These are phyloP conservation scores for Mediolabrus comicus DNA, from an alignment of 108 stramenopile species.

Conservation along the genomic window DNA sequence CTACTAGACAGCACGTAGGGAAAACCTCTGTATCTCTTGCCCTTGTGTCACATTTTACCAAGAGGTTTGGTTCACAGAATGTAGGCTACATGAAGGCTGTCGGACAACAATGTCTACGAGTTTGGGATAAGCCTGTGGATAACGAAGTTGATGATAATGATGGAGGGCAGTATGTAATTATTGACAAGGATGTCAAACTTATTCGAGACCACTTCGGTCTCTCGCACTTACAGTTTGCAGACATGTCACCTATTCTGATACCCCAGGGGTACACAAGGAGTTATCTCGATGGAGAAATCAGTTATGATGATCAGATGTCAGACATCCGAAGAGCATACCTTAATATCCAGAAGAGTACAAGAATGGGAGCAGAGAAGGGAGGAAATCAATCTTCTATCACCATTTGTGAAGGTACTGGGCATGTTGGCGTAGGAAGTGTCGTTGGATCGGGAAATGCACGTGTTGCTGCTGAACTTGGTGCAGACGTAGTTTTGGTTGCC, in stretches of 20 bases:
- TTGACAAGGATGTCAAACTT: slow-evolving; percentile 87
- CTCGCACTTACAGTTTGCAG: slow-evolving; percentile 63
- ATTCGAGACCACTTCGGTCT: slow-evolving; percentile 77
- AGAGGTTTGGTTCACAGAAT: slow-evolving; percentile 61
- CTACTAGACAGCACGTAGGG: slow-evolving; percentile 92
- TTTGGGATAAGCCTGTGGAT: slow-evolving; percentile 30
- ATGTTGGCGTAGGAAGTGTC: slow-evolving; percentile 84
- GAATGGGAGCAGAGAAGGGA: slow-evolving; percentile 32
- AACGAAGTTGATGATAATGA: slow-evolving; percentile 8
- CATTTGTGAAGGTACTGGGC: slow-evolving; percentile 94
- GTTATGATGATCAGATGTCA: slow-evolving; percentile 49
- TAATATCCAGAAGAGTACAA: slow-evolving; percentile 29
- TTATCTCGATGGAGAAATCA: slow-evolving; percentile 83
- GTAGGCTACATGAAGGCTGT: slow-evolving; percentile 94
- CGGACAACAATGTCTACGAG: slow-evolving; percentile 54
- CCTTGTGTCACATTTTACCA: slow-evolving; percentile 79
- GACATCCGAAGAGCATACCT: slow-evolving; percentile 38
- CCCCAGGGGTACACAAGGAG: slow-evolving; percentile 82
- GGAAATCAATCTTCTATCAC: slow-evolving; percentile 49
- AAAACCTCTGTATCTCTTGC: slow-evolving; percentile 88
- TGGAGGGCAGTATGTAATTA: slow-evolving; percentile 25
- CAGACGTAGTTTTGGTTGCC: slow-evolving; percentile 88
- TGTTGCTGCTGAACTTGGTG: slow-evolving; percentile 79
- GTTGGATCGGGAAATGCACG: slow-evolving; percentile 87
- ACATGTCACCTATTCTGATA: slow-evolving; percentile 89